phyloP scores from a whole-genome alignment of 2,329 filamentous ascomycete genomes.

The Aureobasidium sp. region DNA sequence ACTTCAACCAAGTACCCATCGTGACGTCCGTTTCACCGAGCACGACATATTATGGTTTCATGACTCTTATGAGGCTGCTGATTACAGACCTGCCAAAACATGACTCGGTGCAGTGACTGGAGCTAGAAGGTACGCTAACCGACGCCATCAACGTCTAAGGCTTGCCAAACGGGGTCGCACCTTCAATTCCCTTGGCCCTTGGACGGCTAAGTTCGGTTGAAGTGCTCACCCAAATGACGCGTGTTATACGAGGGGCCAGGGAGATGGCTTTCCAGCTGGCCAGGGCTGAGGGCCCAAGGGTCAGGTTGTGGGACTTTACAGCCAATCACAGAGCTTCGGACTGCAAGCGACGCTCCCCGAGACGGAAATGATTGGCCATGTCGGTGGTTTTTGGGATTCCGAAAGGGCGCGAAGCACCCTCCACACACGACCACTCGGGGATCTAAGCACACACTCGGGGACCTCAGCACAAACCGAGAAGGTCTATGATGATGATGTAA shows the following conservation, averaged over 20 bases:
- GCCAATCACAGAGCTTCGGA: background rate
- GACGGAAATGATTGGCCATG: constrained; percentile 1
- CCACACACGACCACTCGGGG: background rate
- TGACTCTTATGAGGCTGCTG: background rate
- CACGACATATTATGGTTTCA: background rate
- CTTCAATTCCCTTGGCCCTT: background rate
- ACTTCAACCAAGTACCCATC: background rate
- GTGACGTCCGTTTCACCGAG: background rate
- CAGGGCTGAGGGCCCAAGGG: background rate
- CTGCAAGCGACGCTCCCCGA: background rate
- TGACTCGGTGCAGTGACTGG: constrained; percentile 4
- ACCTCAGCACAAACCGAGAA: background rate
- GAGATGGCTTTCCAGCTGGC: background rate
- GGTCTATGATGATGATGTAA: constrained; percentile 1
- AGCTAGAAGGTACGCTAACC: background rate
- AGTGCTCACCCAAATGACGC: constrained; percentile 2
- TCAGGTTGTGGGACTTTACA: background rate
- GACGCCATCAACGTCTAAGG: constrained; percentile 9
- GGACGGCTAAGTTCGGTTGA: background rate
- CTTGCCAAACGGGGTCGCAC: constrained; percentile 2
- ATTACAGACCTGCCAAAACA: constrained; percentile 1
- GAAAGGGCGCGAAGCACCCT: background rate
- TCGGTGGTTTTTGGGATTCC: background rate
- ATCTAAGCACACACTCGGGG: background rate
- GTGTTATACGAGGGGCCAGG: background rate